These are phyloP conservation scores for Saccharomyces hybrid DNA, from an alignment of 1,139 yeast genomes.

Conservation along the genomic window DNA sequence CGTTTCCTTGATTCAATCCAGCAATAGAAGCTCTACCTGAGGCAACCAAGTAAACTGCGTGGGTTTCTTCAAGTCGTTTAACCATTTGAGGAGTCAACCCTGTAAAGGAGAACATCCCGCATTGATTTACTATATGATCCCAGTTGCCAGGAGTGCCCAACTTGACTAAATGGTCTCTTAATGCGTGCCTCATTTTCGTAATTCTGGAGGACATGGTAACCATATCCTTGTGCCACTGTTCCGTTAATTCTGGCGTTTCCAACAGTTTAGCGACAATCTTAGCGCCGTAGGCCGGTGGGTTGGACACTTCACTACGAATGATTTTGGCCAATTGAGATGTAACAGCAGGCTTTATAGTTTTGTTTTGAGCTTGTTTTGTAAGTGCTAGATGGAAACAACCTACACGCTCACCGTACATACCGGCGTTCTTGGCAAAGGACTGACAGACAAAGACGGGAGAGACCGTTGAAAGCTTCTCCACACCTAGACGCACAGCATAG, in stretches of 20 bases:
- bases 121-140: conserved; percentile 87
- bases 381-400: conserved; percentile 81
- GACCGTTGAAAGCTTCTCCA: conserved; percentile 38
- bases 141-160: conserved; percentile 82
- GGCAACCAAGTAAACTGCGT: conserved; percentile 69
- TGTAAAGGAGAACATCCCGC: conserved; percentile 96
- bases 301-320: conserved; percentile 79
- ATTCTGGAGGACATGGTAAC: conserved; percentile 85
- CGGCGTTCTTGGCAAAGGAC: conserved; percentile 96
- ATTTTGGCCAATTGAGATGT: conserved; percentile 71
- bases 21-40: conserved; percentile 94
- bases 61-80: conserved; percentile 63
- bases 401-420: conserved; percentile 96
- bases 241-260: conserved; percentile 52
- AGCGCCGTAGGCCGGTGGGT: conserved; percentile 96
- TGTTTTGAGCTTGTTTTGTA: conserved; percentile 34
- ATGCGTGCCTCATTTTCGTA: conserved; percentile 60
- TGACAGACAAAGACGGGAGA: conserved; percentile 71
- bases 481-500: conserved; percentile 77
- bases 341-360: conserved; percentile 42
- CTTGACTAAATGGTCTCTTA: conserved; percentile 53
- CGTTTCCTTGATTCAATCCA: conserved; percentile 78
- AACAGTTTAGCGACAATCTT: conserved; percentile 79
- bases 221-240: conserved; percentile 83
- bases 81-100: conserved; percentile 80